Conservation (phyloP, 305 asterid species). For the Fraxinus floribunda region DNA sequence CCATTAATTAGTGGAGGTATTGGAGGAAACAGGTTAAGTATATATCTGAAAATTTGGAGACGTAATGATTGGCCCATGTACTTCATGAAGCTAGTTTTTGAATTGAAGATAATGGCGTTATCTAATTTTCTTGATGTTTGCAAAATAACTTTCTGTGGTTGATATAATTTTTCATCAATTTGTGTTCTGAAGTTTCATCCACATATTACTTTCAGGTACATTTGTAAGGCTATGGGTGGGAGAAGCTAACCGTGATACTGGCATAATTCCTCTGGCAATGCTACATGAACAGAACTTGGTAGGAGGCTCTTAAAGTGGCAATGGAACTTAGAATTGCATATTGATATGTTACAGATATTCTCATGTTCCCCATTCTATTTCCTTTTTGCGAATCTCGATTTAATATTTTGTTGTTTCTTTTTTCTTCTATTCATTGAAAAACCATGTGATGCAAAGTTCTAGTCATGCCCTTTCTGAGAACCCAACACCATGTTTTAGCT, state of each 20-base stretch:
- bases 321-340: not conserved
- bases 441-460: not conserved
- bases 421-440: slow-evolving; percentile 2
- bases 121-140: not conserved
- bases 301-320: slow-evolving; percentile 31
- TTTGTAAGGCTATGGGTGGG: slow-evolving; percentile 75
- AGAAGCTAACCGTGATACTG: slow-evolving; percentile 41
- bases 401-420: slow-evolving; percentile 1
- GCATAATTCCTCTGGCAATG: slow-evolving; percentile 64
- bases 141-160: not conserved
- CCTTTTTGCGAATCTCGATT: slow-evolving; percentile 10
- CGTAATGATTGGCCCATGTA: not conserved
- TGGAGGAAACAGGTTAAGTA: not conserved
- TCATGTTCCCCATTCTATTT: slow-evolving; percentile 4
- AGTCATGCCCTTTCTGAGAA: not conserved
- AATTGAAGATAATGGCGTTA: not conserved
- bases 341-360: slow-evolving; percentile 6
- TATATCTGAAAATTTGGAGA: not conserved
- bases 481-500: not conserved
- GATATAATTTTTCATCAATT: not conserved
- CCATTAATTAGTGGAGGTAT: not conserved
- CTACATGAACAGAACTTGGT: slow-evolving; percentile 61
- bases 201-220: slow-evolving; percentile 54
- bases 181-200: slow-evolving; percentile 15
- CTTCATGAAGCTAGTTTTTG: not conserved